These are phyloP conservation scores for Aspergillus fumigatiaffinis DNA, from an alignment of 2,329 filamentous ascomycete genomes.

Conservation along the genomic window DNA sequence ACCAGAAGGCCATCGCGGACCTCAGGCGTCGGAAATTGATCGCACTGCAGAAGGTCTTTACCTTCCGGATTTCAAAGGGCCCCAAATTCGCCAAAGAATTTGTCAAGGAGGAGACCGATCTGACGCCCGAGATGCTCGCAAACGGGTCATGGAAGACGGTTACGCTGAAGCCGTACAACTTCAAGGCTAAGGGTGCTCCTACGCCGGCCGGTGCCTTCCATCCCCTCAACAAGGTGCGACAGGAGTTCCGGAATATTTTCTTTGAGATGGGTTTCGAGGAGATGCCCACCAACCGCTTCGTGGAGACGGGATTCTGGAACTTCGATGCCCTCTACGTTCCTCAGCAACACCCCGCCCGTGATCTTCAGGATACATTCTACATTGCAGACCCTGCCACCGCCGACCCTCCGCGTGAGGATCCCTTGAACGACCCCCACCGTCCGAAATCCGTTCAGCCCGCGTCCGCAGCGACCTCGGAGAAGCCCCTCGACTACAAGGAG, in stretches of 20 bases:
- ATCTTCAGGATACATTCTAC: slow-evolving; percentile 98
- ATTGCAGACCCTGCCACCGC: slow-evolving; percentile 82
- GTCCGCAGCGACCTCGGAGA: slow-evolving; percentile 47
- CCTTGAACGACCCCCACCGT: slow-evolving; percentile 38
- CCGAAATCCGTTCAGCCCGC: slow-evolving; percentile 36
- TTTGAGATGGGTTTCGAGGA: slow-evolving; percentile 99
- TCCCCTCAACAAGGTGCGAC: slow-evolving; percentile 83
- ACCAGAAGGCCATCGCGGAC: slow-evolving; percentile 73
- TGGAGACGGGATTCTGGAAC: slow-evolving; percentile 99
- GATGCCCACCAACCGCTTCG: slow-evolving; percentile 91
- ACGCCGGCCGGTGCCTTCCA: slow-evolving; percentile 49
- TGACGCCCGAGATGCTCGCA: slow-evolving; percentile 88
- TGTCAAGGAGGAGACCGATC: slow-evolving; percentile 86
- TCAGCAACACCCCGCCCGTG: slow-evolving; percentile 94
- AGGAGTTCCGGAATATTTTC: slow-evolving; percentile 96
- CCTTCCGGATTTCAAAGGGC: slow-evolving; percentile 80
- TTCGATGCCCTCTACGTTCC: slow-evolving; percentile 96
- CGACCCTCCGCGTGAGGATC: slow-evolving; percentile 61
- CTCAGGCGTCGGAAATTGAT: slow-evolving; percentile 91
- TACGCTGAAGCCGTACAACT: slow-evolving; percentile 80
- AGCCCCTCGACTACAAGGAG: slow-evolving; percentile 65
- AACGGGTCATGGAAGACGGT: slow-evolving; percentile 87
- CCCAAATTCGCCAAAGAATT: slow-evolving; percentile 85
- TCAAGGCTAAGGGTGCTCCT: slow-evolving; percentile 61
- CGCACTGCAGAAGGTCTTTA: slow-evolving; percentile 75